A percentile compares a stretch with the other conserved stretches of the same genome.
phyloP scores from a whole-genome alignment of 768 basidiomycete genomes.

The Lentinula raphanica region DNA sequence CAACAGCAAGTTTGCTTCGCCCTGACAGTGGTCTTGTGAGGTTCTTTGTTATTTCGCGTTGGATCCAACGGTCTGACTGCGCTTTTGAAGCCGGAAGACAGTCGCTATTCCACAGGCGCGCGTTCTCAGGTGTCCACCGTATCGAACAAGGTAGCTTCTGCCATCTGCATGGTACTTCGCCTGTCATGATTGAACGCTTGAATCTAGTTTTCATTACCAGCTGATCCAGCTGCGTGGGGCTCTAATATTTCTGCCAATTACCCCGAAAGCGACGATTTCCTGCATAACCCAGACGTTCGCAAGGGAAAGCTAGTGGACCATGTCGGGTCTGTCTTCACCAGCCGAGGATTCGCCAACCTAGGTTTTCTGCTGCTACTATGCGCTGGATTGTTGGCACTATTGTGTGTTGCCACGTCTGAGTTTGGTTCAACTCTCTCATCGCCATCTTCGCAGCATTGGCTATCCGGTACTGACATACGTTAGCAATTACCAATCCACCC shows the following conservation, averaged over 20 bases:
- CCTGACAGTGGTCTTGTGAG: neutral
- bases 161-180: neutral
- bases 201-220: conserved; percentile 62
- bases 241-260: conserved; percentile 48
- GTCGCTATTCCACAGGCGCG: conserved; percentile 34
- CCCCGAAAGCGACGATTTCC: conserved; percentile 63
- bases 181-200: too few relatives aligned
- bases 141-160: conserved; percentile 36
- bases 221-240: conserved; percentile 67
- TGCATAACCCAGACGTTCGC: conserved; percentile 57
- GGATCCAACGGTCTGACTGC: neutral
- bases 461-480: conserved; percentile 40
- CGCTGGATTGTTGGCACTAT: conserved; percentile 43
- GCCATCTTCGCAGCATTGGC: conserved; percentile 31
- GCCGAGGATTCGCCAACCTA: conserved; percentile 65
- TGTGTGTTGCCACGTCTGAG: conserved; percentile 39
- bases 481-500: conserved; percentile 16
- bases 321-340: conserved; percentile 44
- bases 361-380: conserved; percentile 62
- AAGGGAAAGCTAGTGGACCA: conserved; percentile 28
- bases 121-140: conserved; percentile 29
- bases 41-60: neutral
- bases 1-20: neutral
- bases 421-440: neutral
- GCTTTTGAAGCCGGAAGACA: neutral